A percentile compares a stretch with the other conserved stretches of the same genome.
phyloP scores from a whole-genome alignment of 1,139 yeast species.

The Scheffersomyces lignicola region DNA sequence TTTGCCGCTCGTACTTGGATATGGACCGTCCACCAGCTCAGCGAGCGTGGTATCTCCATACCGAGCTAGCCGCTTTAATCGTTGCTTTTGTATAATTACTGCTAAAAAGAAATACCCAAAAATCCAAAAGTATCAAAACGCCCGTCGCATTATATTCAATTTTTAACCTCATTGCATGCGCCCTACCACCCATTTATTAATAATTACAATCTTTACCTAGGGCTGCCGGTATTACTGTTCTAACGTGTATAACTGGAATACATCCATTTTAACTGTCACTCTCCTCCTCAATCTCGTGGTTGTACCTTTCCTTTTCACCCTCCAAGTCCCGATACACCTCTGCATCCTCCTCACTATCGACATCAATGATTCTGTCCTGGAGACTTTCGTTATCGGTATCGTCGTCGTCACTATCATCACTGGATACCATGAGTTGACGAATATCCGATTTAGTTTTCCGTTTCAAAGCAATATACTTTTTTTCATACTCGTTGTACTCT shows the following conservation, averaged over 20 bases:
- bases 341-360: slow-evolving; percentile 8
- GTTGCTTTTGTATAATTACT: not conserved
- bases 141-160: not conserved
- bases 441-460: not conserved
- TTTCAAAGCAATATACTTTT: slow-evolving; percentile 3
- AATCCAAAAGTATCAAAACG: not conserved
- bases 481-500: slow-evolving; percentile 12
- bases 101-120: not conserved
- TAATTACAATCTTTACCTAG: no score
- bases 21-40: slow-evolving; percentile 73
- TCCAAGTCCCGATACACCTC: slow-evolving; percentile 6
- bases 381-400: slow-evolving; percentile 7
- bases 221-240: no score
- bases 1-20: slow-evolving; percentile 76
- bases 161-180: no score
- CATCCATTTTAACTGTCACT: not conserved
- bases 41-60: slow-evolving; percentile 42
- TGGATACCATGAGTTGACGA: slow-evolving; percentile 7
- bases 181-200: no score
- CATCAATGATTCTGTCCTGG: slow-evolving; percentile 7
- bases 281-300: not conserved
- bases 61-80: slow-evolving; percentile 12
- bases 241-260: no score
- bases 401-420: slow-evolving; percentile 11
- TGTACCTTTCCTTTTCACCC: slow-evolving; percentile 1